Conservation (phyloP, 306 rosid genomes). For the Ammopiptanthus mongolicus region DNA sequence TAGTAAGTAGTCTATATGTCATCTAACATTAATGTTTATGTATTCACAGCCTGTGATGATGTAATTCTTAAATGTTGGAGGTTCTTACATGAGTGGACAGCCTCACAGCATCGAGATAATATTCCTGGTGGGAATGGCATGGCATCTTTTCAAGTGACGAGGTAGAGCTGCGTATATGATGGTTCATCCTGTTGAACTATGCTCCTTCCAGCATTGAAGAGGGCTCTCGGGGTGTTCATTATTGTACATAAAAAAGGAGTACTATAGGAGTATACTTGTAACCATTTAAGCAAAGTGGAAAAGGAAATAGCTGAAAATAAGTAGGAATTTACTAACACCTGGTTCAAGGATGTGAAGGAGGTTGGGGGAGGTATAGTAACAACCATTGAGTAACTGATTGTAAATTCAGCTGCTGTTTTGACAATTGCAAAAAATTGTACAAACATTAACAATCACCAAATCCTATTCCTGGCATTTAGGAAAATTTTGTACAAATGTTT, state of each 20-base stretch:
- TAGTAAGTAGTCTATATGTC: neutral
- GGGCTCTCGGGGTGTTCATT: constrained; percentile 42
- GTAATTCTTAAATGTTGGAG: constrained; percentile 12
- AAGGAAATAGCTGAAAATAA: constrained; percentile 39
- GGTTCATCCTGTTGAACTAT: constrained; percentile 7
- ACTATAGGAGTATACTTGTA: constrained; percentile 45
- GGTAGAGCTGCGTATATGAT: constrained; percentile 5
- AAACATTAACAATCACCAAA: constrained; percentile 20
- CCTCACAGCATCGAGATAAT: constrained; percentile 13
- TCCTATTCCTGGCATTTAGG: constrained; percentile 9
- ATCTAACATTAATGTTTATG: constrained; percentile 5
- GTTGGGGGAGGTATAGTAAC: constrained; percentile 25
- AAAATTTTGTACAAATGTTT: constrained; percentile 20
- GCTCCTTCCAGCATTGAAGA: constrained; percentile 35
- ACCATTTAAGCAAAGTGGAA: constrained; percentile 48
- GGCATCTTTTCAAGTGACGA: constrained; percentile 12
- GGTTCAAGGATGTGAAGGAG: constrained; percentile 19
- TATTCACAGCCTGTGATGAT: constrained; percentile 23
- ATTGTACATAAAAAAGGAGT: constrained; percentile 56
- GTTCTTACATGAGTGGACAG: constrained; percentile 19
- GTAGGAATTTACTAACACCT: constrained; percentile 51
- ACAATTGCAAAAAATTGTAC: constrained; percentile 38
- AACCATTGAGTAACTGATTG: constrained; percentile 26
- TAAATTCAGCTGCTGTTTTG: constrained; percentile 44
- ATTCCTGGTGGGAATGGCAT: constrained; percentile 13